phyloP scores from a whole-genome alignment of 345 rosid genomes.

The Bretschneidera sinensis region DNA sequence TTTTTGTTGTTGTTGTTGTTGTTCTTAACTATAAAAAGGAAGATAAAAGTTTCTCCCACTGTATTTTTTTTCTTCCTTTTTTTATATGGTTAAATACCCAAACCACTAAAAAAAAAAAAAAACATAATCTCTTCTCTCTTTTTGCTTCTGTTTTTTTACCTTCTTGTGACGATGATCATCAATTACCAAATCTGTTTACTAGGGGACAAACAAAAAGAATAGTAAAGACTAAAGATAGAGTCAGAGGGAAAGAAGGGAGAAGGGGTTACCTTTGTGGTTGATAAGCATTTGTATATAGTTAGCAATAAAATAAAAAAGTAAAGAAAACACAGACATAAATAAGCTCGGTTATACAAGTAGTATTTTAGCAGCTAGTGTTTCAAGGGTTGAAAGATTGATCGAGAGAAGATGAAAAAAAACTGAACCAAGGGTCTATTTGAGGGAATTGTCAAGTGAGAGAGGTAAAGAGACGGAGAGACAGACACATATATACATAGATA shows the following conservation, averaged over 20 bases:
- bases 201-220: conserved; percentile 21
- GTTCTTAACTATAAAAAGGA: conserved; percentile 26
- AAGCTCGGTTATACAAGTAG: background rate
- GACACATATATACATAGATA: too few species aligned
- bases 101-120: too few species aligned
- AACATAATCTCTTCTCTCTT: background rate
- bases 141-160: conserved; percentile 2
- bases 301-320: background rate
- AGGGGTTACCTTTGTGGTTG: conserved; percentile 25
- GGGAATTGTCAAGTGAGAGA: too few species aligned
- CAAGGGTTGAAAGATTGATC: conserved; percentile 21
- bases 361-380: conserved; percentile 16
- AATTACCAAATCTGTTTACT: conserved; percentile 19
- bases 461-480: too few species aligned
- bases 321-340: background rate
- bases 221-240: conserved; percentile 27
- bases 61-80: too few species aligned
- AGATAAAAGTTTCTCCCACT: conserved; percentile 44
- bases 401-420: too few species aligned
- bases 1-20: too few species aligned
- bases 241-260: conserved; percentile 14
- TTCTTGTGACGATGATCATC: too few species aligned
- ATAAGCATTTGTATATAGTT: conserved; percentile 18
- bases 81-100: conserved; percentile 12
- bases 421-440: too few species aligned